phyloP scores from a whole-genome alignment of 352 stramenopile species.

The Phytophthora colocasiae region DNA sequence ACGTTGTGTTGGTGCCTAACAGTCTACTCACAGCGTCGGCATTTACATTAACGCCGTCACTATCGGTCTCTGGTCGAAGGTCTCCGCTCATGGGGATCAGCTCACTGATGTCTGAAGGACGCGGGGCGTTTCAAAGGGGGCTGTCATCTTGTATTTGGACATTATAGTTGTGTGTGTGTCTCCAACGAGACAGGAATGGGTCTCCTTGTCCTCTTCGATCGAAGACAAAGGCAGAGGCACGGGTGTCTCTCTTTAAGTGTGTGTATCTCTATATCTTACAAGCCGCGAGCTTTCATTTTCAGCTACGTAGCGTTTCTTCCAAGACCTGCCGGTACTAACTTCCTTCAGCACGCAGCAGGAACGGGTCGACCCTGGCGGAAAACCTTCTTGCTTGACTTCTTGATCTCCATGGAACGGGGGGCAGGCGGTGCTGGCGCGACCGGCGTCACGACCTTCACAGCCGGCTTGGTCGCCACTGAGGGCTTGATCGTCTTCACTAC shows the following conservation, averaged over 20 bases:
- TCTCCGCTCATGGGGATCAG: slow-evolving; percentile 31
- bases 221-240: slow-evolving; percentile 30
- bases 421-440: slow-evolving; percentile 15
- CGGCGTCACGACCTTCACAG: slow-evolving; percentile 2
- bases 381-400: slow-evolving; percentile 49
- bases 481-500: slow-evolving; percentile 11
- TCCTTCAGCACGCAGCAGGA: slow-evolving; percentile 24
- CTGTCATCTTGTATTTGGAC: slow-evolving; percentile 32
- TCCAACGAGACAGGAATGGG: slow-evolving; percentile 3
- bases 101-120: slow-evolving; percentile 12
- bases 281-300: slow-evolving; percentile 34
- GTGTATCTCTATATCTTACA: slow-evolving; percentile 41
- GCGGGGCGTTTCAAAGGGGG: slow-evolving; percentile 31
- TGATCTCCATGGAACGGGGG: slow-evolving; percentile 37
- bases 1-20: slow-evolving; percentile 49
- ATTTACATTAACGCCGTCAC: slow-evolving; percentile 9
- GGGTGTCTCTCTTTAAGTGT: slow-evolving; percentile 9
- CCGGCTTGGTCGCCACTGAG: slow-evolving; percentile 2
- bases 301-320: slow-evolving; percentile 11
- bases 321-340: not conserved
- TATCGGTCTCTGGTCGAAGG: slow-evolving; percentile 26
- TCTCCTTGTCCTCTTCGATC: slow-evolving; percentile 39
- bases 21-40: slow-evolving; percentile 42
- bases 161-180: slow-evolving; percentile 25
- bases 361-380: slow-evolving; percentile 46